Base-by-base conservation (phyloP, 768 basidiomycete genomes). In the Coprinopsis sp. region DNA sequence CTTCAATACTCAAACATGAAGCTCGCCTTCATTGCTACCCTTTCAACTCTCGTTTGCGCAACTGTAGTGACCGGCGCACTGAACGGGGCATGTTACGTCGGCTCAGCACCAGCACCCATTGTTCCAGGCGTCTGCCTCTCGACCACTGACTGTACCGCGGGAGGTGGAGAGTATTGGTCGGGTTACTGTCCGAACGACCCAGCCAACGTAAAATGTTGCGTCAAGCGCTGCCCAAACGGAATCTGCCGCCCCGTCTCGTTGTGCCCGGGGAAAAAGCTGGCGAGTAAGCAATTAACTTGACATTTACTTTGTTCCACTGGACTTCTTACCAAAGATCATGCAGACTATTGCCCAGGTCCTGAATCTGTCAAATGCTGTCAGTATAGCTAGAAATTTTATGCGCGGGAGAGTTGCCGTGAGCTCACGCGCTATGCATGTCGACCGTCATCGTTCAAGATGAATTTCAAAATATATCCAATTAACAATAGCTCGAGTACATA, bases 141-240 rank as follows among this genome's bases (percentile, higher is more conserved):
- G 11, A 60, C 58, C 7, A 38, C 55, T 13, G 47, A 51, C 23
- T 62, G 59, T 37, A 51, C 52, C 16, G 44, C 54, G 31, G 46
- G 49, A 2, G 61, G 59, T 13, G 59, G 61, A 4, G 54, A 51
- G 18, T 51, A 54, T 19, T 47, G 48, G n/a, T 21, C 53, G 14
- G 59, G 59, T 7, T 57, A 44, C 30, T 62, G 61, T 33, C 57
- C 59, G 16, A 59, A 53, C 27, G 59, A 62, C 44, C 57, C 58
- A 4, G 19, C 54, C 28, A 44, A 57, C 37, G 51, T 60, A 10
- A 49, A 51, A 38, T 62, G 61, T 34, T 62, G 59, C 52, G 54
- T 51, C 6, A 60, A 62, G 30, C 60, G 59, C 24, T 54, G 59
- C 12, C 33, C 29, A 23, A 58, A 57, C 7, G 59, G 59, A 12